These are phyloP conservation scores for Leccinum solheimii DNA, from an alignment of 1,284 basidiomycete genomes.

Conservation along the genomic window DNA sequence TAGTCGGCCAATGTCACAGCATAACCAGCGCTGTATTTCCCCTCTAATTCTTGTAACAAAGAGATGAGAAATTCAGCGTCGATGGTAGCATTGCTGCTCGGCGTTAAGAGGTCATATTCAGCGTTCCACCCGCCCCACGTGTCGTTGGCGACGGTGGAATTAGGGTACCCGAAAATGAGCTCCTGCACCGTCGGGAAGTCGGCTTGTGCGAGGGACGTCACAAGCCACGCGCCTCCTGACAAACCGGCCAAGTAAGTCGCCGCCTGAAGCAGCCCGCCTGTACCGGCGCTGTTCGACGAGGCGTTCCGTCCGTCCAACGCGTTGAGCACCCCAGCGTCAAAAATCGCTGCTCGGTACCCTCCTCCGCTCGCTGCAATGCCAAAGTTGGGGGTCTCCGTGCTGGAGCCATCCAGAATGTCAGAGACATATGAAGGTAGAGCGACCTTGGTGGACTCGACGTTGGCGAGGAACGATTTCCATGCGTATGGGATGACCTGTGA, in stretches of 20 bases:
- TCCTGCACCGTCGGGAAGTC: conserved; percentile 42
- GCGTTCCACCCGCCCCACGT: conserved; percentile 41
- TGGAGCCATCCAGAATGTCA: conserved; percentile 32
- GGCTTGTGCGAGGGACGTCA: conserved; percentile 42
- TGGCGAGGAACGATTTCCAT: conserved; percentile 37
- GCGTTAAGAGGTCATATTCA: conserved; percentile 26
- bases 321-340: conserved; percentile 51
- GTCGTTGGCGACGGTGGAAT: conserved; percentile 15
- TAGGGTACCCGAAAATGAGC: conserved; percentile 38
- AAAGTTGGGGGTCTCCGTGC: conserved; percentile 36
- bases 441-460: conserved; percentile 32
- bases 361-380: conserved; percentile 50
- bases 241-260: conserved; percentile 45
- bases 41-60: conserved; percentile 34
- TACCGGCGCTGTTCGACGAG: conserved; percentile 41
- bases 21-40: conserved; percentile 35
- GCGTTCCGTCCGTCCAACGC: conserved; percentile 51
- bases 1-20: conserved; percentile 39
- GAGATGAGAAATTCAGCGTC: conserved; percentile 24
- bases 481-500: conserved; percentile 33
- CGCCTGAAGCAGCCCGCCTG: conserved; percentile 53
- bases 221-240: conserved; percentile 45
- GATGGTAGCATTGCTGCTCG: conserved; percentile 16
- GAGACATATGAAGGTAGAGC: conserved; percentile 39
- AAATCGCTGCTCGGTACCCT: conserved; percentile 49